Percentiles rank a stretch among this genome's conserved stretches.
Evolutionary conservation across 73 alveolate species (phyloP).

Genomic region (Halteria grandinella): DNA sequence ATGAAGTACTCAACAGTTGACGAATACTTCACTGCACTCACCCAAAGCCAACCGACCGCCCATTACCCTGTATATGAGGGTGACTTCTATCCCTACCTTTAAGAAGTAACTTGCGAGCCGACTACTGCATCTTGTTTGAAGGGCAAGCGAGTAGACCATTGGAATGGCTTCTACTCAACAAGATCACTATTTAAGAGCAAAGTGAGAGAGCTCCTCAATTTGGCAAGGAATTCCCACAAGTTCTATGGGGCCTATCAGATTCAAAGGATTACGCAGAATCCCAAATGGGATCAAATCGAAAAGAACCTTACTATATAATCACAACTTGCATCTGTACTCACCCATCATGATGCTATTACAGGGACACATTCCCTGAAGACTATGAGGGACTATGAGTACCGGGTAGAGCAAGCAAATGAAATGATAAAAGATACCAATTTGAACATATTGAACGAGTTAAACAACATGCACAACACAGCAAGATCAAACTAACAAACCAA

Average conservation of each 20-base stretch:
- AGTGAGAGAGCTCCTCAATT: constrained; percentile 32
- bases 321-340: constrained; percentile 29
- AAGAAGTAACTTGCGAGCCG: neutral
- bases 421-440: no score
- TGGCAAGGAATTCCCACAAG: constrained; percentile 35
- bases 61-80: constrained; percentile 54
- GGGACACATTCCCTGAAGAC: constrained; percentile 68
- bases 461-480: no score
- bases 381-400: constrained; percentile 41
- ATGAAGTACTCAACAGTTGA: constrained; percentile 50
- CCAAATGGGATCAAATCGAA: neutral
- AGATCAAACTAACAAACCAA: no score
- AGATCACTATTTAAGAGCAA: constrained; percentile 53
- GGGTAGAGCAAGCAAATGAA: constrained; percentile 18
- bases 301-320: neutral
- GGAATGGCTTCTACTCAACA: constrained; percentile 65
- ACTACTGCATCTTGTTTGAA: neutral
- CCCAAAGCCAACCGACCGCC: neutral
- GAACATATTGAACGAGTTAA: no score
- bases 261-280: constrained; percentile 2
- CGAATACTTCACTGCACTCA: constrained; percentile 48
- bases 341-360: constrained; percentile 83
- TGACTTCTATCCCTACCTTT: constrained; percentile 69
- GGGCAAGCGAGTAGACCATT: constrained; percentile 41
- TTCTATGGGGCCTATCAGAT: neutral